Percentiles rank a stretch among this genome's conserved stretches.
Conservation (phyloP, 106 monocot genomes). For the Dioscorea zingiberensis region DNA sequence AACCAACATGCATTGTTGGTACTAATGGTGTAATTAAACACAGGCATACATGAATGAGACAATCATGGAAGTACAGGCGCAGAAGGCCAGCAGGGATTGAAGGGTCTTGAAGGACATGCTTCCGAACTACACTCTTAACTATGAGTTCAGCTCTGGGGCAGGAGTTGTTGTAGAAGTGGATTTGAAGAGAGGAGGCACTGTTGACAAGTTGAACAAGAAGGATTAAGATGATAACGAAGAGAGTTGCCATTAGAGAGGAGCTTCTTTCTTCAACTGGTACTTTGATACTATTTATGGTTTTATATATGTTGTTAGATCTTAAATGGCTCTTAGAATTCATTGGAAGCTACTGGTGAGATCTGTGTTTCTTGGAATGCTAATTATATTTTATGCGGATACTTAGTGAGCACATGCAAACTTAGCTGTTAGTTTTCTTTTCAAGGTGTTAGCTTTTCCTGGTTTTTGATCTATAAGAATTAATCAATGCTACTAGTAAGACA, state of each 20-base stretch:
- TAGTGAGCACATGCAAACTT: no score
- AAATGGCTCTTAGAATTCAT: no score
- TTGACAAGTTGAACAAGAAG: background rate
- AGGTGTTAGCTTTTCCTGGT: no score
- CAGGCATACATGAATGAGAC: constrained; percentile 33
- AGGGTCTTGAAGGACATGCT: constrained; percentile 15
- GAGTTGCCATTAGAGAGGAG: constrained; percentile 5
- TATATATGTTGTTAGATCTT: no score
- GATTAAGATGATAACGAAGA: background rate
- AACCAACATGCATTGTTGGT: no score
- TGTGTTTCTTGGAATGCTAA: no score
- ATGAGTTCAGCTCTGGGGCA: constrained; percentile 40
- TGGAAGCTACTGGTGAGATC: no score
- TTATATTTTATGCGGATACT: no score
- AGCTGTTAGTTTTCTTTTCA: no score
- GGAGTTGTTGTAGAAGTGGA: constrained; percentile 33
- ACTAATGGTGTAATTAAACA: background rate
- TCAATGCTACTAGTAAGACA: no score
- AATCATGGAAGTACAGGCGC: constrained; percentile 53
- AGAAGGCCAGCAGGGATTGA: constrained; percentile 29
- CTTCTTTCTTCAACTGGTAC: background rate
- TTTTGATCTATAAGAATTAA: no score
- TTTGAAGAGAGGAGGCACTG: constrained; percentile 13
- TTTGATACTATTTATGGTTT: no score
- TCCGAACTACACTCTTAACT: constrained; percentile 21